phyloP scores from a whole-genome alignment of 768 basidiomycete genomes.

The Agrocybe chaxingu region DNA sequence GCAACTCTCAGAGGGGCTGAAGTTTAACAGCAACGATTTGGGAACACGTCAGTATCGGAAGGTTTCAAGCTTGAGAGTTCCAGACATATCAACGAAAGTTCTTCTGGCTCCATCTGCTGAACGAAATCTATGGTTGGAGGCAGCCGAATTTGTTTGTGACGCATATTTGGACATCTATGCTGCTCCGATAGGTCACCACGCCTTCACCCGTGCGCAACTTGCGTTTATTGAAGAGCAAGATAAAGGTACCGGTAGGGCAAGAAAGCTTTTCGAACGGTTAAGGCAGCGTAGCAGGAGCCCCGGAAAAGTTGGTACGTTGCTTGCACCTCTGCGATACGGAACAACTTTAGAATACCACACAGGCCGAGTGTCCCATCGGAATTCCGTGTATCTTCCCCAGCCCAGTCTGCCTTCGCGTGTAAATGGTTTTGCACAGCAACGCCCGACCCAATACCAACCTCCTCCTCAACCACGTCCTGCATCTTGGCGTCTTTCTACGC shows the following conservation, averaged over 20 bases:
- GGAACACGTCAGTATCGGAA: slow-evolving; percentile 67
- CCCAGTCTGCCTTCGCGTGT: slow-evolving; percentile 22
- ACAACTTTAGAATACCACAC: not conserved
- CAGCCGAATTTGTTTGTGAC: slow-evolving; percentile 50
- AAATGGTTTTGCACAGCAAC: slow-evolving; percentile 29
- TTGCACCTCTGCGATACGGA: not conserved
- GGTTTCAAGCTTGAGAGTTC: slow-evolving; percentile 57
- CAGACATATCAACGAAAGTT: slow-evolving; percentile 44
- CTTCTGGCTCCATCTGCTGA: slow-evolving; percentile 41
- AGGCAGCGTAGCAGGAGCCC: slow-evolving; percentile 10
- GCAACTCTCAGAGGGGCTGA: slow-evolving; percentile 55
- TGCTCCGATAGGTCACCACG: slow-evolving; percentile 54
- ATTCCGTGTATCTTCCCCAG: slow-evolving; percentile 47
- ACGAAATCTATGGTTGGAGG: slow-evolving; percentile 64
- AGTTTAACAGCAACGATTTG: slow-evolving; percentile 71
- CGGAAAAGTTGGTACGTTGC: slow-evolving; percentile 9
- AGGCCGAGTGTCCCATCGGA: slow-evolving; percentile 34
- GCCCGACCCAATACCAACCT: slow-evolving; percentile 1
- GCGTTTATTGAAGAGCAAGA: slow-evolving; percentile 75
- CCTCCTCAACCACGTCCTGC: slow-evolving; percentile 1
- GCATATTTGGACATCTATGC: slow-evolving; percentile 67
- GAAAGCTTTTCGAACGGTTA: slow-evolving; percentile 43
- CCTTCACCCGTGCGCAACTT: slow-evolving; percentile 49
- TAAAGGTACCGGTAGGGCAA: slow-evolving; percentile 57
- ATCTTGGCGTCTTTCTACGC: slow-evolving; percentile 19